Evolutionary conservation across 2,329 filamentous ascomycete species (phyloP).

Genomic region (Cladosporium colombiae): DNA sequence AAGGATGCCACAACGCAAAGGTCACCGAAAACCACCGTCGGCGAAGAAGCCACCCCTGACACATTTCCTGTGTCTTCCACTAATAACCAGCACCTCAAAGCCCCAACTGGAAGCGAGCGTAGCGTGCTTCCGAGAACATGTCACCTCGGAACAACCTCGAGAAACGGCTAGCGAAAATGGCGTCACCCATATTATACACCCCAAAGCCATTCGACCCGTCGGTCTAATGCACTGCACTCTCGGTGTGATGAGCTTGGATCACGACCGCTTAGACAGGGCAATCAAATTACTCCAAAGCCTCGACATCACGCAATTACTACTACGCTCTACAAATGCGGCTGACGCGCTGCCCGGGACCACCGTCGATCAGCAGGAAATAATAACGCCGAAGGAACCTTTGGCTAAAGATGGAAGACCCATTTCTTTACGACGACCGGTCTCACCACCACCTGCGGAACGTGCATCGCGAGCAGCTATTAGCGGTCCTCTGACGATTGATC

Average conservation of each 20-base stretch:
- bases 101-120: slow-evolving; percentile 67
- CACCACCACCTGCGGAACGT: slow-evolving; percentile 20
- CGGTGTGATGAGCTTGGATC: slow-evolving; percentile 75
- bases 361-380: not conserved
- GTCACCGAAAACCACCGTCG: slow-evolving; percentile 27
- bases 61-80: slow-evolving; percentile 75
- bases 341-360: not conserved
- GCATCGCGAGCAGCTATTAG: not conserved
- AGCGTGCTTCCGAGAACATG: slow-evolving; percentile 61
- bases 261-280: slow-evolving; percentile 53
- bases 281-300: slow-evolving; percentile 38
- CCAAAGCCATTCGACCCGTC: slow-evolving; percentile 69
- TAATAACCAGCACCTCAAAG: slow-evolving; percentile 62
- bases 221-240: slow-evolving; percentile 84
- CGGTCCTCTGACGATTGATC: slow-evolving; percentile 39
- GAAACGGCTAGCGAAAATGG: slow-evolving; percentile 13
- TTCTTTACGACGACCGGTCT: slow-evolving; percentile 19
- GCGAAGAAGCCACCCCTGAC: slow-evolving; percentile 54
- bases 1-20: not conserved
- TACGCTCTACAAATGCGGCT: slow-evolving; percentile 14
- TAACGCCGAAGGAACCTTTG: not conserved
- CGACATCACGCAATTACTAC: slow-evolving; percentile 30
- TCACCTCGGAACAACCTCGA: slow-evolving; percentile 32
- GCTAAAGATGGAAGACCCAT: not conserved
- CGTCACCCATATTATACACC: slow-evolving; percentile 27